Percentiles rank a stretch among this genome's conserved stretches.
These are phyloP conservation scores for Venturia carpophila DNA, from an alignment of 2,329 filamentous ascomycete species.

Conservation along the genomic window DNA sequence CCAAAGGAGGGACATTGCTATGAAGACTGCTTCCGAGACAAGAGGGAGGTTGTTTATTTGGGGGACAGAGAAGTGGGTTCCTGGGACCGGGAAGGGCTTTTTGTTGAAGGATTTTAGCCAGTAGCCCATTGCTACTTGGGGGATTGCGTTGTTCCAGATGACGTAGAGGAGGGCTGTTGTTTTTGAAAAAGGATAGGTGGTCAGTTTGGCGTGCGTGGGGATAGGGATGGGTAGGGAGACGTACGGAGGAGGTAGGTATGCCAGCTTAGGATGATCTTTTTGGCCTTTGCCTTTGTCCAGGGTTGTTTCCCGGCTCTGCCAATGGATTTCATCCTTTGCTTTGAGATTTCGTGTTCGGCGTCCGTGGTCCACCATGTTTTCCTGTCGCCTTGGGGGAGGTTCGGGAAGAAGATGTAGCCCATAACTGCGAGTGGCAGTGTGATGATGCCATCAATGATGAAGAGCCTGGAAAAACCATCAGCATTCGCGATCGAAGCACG, in stretches of 20 bases:
- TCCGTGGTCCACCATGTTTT: neutral
- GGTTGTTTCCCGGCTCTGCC: neutral
- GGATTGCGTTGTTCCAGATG: neutral
- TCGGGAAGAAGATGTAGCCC: conserved; percentile 43
- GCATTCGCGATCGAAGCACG: neutral
- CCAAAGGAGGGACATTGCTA: neutral
- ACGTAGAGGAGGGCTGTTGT: neutral
- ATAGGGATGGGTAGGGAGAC: neutral
- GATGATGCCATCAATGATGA: conserved; percentile 48
- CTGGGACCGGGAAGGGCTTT: neutral
- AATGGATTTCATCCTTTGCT: neutral
- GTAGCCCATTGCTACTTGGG: conserved; percentile 1
- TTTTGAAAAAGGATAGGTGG: no score
- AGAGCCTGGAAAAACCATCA: conserved; percentile 31
- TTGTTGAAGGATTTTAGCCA: conserved; percentile 1
- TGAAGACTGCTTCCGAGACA: neutral
- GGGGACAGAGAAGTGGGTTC: neutral
- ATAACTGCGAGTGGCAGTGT: conserved; percentile 44
- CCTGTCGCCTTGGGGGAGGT: conserved; percentile 41
- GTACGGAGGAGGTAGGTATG: conserved; percentile 50
- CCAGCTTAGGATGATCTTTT: conserved; percentile 56
- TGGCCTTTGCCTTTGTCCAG: conserved; percentile 43
- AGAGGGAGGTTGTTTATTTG: neutral
- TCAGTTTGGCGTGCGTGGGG: neutral
- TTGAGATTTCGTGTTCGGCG: neutral